Evolutionary conservation across 768 basidiomycete genomes (phyloP).

Genomic region (Thelephora aurantiotincta): DNA sequence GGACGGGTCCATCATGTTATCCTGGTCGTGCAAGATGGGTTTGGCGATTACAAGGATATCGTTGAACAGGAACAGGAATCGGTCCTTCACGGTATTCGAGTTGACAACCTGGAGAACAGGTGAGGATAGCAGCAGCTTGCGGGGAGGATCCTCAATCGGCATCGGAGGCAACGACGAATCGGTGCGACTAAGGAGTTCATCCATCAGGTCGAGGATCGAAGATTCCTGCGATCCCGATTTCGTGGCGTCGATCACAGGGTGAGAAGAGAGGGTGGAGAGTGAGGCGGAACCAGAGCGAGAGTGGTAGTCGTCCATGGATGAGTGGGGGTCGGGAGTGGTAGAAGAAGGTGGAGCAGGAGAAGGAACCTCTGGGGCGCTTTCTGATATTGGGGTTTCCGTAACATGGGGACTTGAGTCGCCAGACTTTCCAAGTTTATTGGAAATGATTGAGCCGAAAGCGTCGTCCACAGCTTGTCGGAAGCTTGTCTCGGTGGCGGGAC

Average conservation of each 20-base stretch:
- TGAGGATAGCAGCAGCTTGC: slow-evolving; percentile 72
- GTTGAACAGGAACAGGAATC: slow-evolving; percentile 93
- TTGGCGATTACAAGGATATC: slow-evolving; percentile 92
- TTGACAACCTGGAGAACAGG: slow-evolving; percentile 92
- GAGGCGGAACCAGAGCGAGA: slow-evolving; percentile 59
- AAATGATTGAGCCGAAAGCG: slow-evolving; percentile 2
- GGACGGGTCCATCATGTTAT: slow-evolving; percentile 41
- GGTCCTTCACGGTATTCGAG: slow-evolving; percentile 86
- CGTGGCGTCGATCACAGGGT: slow-evolving; percentile 34
- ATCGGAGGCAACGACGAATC: slow-evolving; percentile 43
- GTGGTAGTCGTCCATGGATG: slow-evolving; percentile 60
- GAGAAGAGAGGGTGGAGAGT: slow-evolving; percentile 43
- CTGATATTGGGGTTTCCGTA: not conserved
- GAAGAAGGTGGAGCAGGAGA: slow-evolving; percentile 42
- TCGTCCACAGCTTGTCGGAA: not conserved
- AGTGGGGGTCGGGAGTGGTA: slow-evolving; percentile 66
- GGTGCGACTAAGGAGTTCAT: slow-evolving; percentile 53
- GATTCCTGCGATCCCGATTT: slow-evolving; percentile 12
- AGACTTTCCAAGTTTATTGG: slow-evolving; percentile 9
- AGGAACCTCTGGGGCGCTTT: slow-evolving; percentile 6
- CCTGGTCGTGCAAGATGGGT: slow-evolving; percentile 61
- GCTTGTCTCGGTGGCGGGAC: slow-evolving; percentile 3
- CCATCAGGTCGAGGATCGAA: slow-evolving; percentile 51
- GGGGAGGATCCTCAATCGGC: slow-evolving; percentile 71
- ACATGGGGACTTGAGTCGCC: slow-evolving; percentile 20